Evolutionary conservation across 345 rosid genomes (phyloP).

Genomic region (Dipteronia sinensis): DNA sequence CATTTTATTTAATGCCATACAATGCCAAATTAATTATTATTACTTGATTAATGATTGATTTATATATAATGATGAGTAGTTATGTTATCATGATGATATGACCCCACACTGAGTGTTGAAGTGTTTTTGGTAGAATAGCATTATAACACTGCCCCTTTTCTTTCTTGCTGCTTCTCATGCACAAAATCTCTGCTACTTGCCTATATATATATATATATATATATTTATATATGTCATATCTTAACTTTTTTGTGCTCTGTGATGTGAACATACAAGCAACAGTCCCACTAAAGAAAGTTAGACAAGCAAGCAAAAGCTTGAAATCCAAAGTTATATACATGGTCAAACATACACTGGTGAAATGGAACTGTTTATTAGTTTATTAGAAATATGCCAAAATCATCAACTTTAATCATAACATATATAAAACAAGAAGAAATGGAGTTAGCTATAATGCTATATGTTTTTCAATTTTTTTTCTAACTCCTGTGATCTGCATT

Average conservation of each 20-base stretch:
- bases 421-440: too few relatives aligned
- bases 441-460: not conserved
- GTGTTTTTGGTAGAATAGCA: too few relatives aligned
- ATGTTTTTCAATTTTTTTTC: too few relatives aligned
- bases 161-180: not conserved
- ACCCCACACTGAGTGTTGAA: too few relatives aligned
- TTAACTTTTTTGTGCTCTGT: conserved; percentile 14
- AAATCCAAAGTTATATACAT: not conserved
- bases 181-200: not conserved
- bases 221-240: conserved; percentile 22
- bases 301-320: not conserved
- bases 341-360: conserved; percentile 10
- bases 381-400: too few relatives aligned
- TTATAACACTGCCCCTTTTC: too few relatives aligned
- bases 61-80: not conserved
- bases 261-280: not conserved
- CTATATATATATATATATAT: too few relatives aligned
- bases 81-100: too few relatives aligned
- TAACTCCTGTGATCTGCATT: not conserved
- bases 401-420: not conserved
- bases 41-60: not conserved
- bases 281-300: not conserved
- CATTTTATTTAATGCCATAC: not conserved
- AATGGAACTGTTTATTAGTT: too few relatives aligned
- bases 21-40: not conserved